phyloP scores from a whole-genome alignment of 108 stramenopile species.

The Skeletonema grethae region DNA sequence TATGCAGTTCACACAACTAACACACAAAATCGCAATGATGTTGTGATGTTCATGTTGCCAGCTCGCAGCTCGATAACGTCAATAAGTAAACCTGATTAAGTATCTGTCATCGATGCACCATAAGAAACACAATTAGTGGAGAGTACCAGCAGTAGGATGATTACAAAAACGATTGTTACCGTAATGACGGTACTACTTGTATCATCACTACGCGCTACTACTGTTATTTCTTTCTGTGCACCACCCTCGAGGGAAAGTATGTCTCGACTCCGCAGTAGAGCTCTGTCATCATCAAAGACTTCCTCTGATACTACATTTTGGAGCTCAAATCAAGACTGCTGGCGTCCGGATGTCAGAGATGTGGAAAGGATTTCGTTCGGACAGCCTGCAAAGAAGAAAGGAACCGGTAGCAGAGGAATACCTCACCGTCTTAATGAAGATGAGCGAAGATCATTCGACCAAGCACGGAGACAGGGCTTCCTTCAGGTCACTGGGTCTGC shows the following conservation, averaged over 20 bases:
- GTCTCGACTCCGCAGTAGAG: background rate
- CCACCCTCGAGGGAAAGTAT: background rate
- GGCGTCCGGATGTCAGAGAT: conserved; percentile 76
- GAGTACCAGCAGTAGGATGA: too few species aligned
- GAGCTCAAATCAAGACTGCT: conserved; percentile 60
- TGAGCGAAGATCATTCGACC: conserved; percentile 76
- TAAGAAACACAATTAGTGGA: too few species aligned
- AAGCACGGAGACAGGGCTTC: conserved; percentile 77
- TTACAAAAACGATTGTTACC: too few species aligned
- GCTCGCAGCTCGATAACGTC: too few species aligned
- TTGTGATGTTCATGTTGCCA: too few species aligned
- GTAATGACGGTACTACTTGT: background rate
- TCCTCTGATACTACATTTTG: conserved; percentile 28
- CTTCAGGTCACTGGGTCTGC: conserved; percentile 73
- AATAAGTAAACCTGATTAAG: too few species aligned
- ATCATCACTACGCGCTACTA: background rate
- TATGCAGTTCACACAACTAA: too few species aligned
- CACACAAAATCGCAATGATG: too few species aligned
- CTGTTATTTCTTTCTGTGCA: background rate
- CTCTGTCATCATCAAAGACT: background rate
- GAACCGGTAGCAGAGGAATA: conserved; percentile 76
- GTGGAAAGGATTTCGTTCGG: conserved; percentile 86
- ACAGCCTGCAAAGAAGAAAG: conserved; percentile 82
- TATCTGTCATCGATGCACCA: too few species aligned
- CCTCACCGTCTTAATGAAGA: conserved; percentile 84